Percentiles rank a stretch among this genome's conserved stretches.
phyloP scores from a whole-genome alignment of 2,329 filamentous ascomycete genomes.

The Ploettnerulaceae sp. region DNA sequence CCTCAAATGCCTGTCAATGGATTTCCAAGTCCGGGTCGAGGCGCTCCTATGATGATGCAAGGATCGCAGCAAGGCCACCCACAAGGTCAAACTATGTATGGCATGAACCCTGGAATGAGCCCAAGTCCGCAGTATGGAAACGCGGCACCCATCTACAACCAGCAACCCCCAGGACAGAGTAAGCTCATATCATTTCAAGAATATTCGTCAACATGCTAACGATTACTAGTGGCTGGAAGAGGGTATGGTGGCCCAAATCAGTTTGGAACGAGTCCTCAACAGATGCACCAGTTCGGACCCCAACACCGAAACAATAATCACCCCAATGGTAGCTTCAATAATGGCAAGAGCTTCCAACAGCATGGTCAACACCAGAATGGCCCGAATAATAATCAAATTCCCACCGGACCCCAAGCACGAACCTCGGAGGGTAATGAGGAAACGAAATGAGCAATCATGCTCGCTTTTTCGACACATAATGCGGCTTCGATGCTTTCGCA shows the following conservation, averaged over 20 bases:
- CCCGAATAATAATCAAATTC: constrained; percentile 36
- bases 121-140: constrained; percentile 54
- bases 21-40: constrained; percentile 82
- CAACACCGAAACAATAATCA: constrained; percentile 46
- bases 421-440: constrained; percentile 41
- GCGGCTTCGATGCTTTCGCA: constrained; percentile 32
- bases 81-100: constrained; percentile 56
- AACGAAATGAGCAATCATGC: constrained; percentile 40
- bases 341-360: constrained; percentile 46
- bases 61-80: constrained; percentile 86
- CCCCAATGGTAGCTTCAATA: constrained; percentile 48
- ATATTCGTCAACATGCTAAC: constrained; percentile 33
- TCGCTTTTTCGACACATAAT: constrained; percentile 14
- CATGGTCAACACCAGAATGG: constrained; percentile 37
- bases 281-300: constrained; percentile 52
- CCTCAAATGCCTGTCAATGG: constrained; percentile 63
- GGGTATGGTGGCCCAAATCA: constrained; percentile 58
- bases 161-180: constrained; percentile 70
- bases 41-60: constrained; percentile 89
- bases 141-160: constrained; percentile 55
- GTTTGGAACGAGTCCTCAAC: constrained; percentile 60
- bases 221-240: constrained; percentile 50
- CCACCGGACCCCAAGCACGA: constrained; percentile 36
- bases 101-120: constrained; percentile 68
- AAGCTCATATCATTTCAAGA: constrained; percentile 39